Evolutionary conservation across 257 asterid species (phyloP).

Genomic region (Solanum piurae): DNA sequence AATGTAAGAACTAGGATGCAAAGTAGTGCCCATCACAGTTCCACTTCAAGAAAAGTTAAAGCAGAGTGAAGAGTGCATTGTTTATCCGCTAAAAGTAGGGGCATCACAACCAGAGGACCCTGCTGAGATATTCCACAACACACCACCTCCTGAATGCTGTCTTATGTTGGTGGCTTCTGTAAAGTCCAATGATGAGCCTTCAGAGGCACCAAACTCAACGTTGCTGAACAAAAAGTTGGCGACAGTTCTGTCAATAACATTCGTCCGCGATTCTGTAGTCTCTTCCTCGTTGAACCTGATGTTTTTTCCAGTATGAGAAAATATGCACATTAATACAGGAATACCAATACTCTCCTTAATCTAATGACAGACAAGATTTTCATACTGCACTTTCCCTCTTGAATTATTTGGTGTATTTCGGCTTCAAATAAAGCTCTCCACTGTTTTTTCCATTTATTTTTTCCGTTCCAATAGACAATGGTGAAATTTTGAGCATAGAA

Average conservation of each 20-base stretch:
- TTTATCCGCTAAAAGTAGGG: background rate
- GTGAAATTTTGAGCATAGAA: background rate
- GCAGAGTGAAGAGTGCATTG: background rate
- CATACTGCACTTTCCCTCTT: background rate
- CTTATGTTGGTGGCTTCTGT: background rate
- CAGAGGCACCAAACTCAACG: background rate
- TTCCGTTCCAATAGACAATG: background rate
- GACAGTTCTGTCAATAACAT: slow-evolving; percentile 36
- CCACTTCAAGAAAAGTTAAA: background rate
- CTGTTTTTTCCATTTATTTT: background rate
- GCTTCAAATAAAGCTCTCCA: background rate
- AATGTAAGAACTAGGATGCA: background rate
- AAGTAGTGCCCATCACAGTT: background rate
- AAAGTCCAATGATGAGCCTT: slow-evolving; percentile 10
- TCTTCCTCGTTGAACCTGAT: background rate
- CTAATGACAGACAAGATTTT: background rate
- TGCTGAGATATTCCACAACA: background rate
- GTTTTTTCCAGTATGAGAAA: background rate
- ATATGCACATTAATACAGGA: background rate
- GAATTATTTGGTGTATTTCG: background rate
- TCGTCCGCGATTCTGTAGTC: slow-evolving; percentile 2
- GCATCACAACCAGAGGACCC: background rate
- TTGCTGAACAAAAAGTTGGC: slow-evolving; percentile 34
- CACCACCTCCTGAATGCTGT: background rate
- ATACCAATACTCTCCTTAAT: background rate